Conservation (phyloP, 192 early-diverging fungal genomes). For the Phycomyces blakesleeanus region DNA sequence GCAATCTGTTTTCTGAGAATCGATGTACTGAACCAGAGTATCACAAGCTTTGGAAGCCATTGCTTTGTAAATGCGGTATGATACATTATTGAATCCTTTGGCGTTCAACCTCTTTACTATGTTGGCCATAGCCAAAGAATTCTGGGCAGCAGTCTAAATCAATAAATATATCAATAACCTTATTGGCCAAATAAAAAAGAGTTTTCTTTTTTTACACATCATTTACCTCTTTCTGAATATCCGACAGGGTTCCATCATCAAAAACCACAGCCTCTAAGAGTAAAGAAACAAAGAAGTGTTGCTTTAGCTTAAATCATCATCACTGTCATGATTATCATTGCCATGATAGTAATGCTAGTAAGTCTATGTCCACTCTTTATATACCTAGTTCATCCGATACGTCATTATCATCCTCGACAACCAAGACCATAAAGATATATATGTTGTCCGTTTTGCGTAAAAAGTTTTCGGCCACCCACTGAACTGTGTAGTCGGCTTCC, state of each 20-base stretch:
- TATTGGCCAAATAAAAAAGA: too few relatives aligned
- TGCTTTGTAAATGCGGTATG: constrained; percentile 21
- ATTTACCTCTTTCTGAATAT: constrained; percentile 8
- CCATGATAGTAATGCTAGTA: too few relatives aligned
- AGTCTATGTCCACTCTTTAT: too few relatives aligned
- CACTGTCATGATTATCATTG: too few relatives aligned
- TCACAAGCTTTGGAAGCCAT: constrained; percentile 16
- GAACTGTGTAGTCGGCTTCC: constrained; percentile 34
- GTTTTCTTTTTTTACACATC: too few relatives aligned
- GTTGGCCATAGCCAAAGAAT: constrained; percentile 2
- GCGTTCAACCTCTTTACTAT: background rate
- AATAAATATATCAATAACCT: background rate
- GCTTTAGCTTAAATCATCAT: too few relatives aligned
- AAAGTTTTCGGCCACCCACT: constrained; percentile 40
- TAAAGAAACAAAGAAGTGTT: too few relatives aligned
- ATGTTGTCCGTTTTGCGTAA: constrained; percentile 17
- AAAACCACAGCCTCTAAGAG: too few relatives aligned
- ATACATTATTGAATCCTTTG: constrained; percentile 2
- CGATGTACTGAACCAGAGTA: constrained; percentile 29
- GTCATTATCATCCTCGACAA: background rate
- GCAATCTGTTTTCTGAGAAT: constrained; percentile 28
- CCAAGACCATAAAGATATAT: constrained; percentile 6
- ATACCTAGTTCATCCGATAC: constrained; percentile 1
- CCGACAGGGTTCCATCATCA: too few relatives aligned
- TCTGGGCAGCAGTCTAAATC: constrained; percentile 1